Evolutionary conservation across 2,329 filamentous ascomycete species (phyloP).

Genomic region (Botrytis sinoallii): DNA sequence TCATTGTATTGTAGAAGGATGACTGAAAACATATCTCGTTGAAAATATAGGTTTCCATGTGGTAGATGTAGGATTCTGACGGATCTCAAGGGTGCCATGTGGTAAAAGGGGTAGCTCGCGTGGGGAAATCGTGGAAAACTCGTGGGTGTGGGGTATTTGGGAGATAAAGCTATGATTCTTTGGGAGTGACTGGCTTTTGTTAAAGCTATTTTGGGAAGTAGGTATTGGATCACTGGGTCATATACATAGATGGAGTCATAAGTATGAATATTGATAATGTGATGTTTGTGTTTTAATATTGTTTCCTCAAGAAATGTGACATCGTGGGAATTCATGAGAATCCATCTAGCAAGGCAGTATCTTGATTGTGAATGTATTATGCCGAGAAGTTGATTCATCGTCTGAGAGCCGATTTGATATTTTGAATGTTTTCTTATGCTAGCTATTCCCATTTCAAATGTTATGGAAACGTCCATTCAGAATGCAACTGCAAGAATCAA

Average conservation of each 20-base stretch:
- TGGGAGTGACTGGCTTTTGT: background rate
- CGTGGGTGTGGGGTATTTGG: background rate
- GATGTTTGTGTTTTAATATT: background rate
- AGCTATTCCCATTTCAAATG: background rate
- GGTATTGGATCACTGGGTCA: fast-evolving
- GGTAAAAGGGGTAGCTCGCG: background rate
- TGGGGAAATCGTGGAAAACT: background rate
- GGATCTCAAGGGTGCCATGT: background rate
- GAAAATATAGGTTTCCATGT: background rate
- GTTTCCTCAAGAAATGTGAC: too few relatives aligned
- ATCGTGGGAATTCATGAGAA: background rate
- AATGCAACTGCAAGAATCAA: background rate
- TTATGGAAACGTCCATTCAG: background rate
- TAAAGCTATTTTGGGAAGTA: background rate
- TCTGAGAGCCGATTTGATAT: fast-evolving
- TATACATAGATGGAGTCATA: background rate
- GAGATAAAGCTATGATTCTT: background rate
- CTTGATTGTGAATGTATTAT: background rate
- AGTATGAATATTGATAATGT: background rate
- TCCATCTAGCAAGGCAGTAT: background rate
- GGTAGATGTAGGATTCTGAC: background rate
- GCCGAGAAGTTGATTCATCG: background rate
- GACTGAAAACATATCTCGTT: background rate
- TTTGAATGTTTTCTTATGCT: background rate
- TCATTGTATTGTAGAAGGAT: background rate